A percentile compares a stretch with the other conserved stretches of the same genome.
These are phyloP conservation scores for Sporothrix brasiliensis DNA, from an alignment of 2,329 filamentous ascomycete species.

Conservation along the genomic window DNA sequence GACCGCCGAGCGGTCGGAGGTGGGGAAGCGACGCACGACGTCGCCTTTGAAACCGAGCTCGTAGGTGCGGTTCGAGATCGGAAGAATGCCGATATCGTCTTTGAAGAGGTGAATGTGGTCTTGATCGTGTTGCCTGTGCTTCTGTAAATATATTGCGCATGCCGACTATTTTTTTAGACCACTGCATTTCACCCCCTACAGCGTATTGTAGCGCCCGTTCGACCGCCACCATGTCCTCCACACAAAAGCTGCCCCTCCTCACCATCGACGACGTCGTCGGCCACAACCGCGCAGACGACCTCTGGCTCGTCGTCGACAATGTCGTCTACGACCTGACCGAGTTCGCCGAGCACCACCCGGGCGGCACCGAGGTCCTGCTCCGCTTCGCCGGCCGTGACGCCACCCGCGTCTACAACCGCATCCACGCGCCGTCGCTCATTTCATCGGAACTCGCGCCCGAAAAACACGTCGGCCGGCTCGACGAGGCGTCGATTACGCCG, in stretches of 20 bases:
- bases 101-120: too few species aligned
- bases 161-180: not conserved
- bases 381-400: conserved; percentile 58
- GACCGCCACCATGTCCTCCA: not conserved
- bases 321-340: conserved; percentile 71
- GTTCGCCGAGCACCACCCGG: conserved; percentile 55
- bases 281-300: conserved; percentile 54
- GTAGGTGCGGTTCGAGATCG: not conserved
- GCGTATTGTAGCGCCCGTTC: not conserved
- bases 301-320: conserved; percentile 70
- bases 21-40: not conserved
- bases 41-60: too few species aligned
- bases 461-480: conserved; percentile 54
- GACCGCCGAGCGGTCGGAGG: conserved; percentile 7
- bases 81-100: conserved; percentile 9
- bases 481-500: conserved; percentile 44
- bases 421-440: conserved; percentile 52
- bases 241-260: conserved; percentile 3
- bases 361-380: conserved; percentile 50
- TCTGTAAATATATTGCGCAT: too few species aligned
- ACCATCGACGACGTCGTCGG: conserved; percentile 46
- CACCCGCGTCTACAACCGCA: conserved; percentile 54
- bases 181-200: not conserved
- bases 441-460: conserved; percentile 48
- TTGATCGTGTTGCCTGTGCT: too few species aligned